These are phyloP conservation scores for Penicillium flavigenum DNA, from an alignment of 495 filamentous ascomycete genomes.

Conservation along the genomic window DNA sequence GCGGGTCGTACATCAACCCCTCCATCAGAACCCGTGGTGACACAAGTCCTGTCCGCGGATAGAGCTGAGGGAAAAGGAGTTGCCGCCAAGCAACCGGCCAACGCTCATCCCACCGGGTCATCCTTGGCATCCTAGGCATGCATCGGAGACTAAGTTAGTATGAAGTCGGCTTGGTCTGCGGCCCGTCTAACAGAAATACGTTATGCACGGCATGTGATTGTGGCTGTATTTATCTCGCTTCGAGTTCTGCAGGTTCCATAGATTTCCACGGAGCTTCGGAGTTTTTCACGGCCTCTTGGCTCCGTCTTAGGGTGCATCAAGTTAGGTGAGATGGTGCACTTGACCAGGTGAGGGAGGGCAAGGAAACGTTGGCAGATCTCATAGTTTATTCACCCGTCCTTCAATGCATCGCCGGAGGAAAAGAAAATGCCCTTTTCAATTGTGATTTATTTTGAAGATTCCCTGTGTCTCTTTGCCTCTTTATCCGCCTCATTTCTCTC, in stretches of 20 bases:
- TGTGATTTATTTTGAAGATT: neutral
- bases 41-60: neutral
- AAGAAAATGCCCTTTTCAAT: neutral
- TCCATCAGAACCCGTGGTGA: slow-evolving; percentile 6
- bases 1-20: slow-evolving; percentile 8
- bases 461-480: neutral
- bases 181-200: neutral
- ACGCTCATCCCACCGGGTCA: slow-evolving; percentile 20
- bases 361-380: neutral
- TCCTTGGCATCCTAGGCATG: slow-evolving; percentile 21
- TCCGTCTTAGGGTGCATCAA: slow-evolving; percentile 11
- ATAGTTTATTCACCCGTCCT: slow-evolving; percentile 3
- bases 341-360: neutral
- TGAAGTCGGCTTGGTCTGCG: neutral
- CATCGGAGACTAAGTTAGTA: slow-evolving; percentile 9
- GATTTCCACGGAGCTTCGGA: slow-evolving; percentile 2
- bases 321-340: slow-evolving; percentile 2
- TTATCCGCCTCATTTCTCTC: neutral
- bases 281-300: neutral
- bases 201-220: slow-evolving; percentile 9
- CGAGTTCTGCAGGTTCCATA: neutral
- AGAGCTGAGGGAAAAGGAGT: slow-evolving; percentile 10
- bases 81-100: slow-evolving; percentile 25
- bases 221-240: neutral
- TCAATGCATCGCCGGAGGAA: neutral